Evolutionary conservation across 2,329 filamentous ascomycete species (phyloP).

Genomic region (Cryphonectria radicalis): DNA sequence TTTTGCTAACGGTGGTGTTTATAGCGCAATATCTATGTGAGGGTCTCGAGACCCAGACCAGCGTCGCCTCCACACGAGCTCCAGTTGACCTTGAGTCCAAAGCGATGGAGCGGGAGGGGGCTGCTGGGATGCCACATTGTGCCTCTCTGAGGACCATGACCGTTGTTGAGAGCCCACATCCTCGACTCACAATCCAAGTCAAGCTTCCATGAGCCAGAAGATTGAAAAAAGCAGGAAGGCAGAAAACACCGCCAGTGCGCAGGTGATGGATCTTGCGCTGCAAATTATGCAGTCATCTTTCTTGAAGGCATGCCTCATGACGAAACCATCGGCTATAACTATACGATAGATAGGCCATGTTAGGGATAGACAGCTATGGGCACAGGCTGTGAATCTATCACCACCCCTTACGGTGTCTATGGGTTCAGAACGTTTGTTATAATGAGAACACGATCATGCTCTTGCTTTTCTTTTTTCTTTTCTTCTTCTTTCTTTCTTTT

Average conservation of each 20-base stretch:
- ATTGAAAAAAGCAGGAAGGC: not conserved
- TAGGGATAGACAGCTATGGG: not conserved
- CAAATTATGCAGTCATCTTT: not conserved
- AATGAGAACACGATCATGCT: not conserved
- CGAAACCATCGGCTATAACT: not conserved
- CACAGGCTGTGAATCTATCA: not conserved
- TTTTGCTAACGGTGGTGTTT: conserved; percentile 46
- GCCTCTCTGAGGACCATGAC: conserved; percentile 59
- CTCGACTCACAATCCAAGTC: too few species aligned
- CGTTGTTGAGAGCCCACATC: too few species aligned
- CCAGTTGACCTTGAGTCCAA: conserved; percentile 72
- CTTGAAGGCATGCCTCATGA: not conserved
- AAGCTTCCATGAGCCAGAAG: not conserved
- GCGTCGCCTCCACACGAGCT: conserved; percentile 56
- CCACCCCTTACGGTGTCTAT: not conserved
- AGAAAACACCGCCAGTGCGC: not conserved
- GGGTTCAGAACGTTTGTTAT: not conserved
- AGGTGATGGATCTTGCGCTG: not conserved
- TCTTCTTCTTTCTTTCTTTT: too few species aligned
- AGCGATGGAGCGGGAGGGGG: conserved; percentile 84
- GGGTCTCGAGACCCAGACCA: conserved; percentile 54
- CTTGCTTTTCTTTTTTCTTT: too few species aligned
- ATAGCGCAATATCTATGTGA: conserved; percentile 66
- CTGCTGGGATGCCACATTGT: conserved; percentile 87
- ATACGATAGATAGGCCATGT: too few species aligned